Evolutionary conservation across 1,284 basidiomycete species (phyloP).

Genomic region (Takashimella koratensis): DNA sequence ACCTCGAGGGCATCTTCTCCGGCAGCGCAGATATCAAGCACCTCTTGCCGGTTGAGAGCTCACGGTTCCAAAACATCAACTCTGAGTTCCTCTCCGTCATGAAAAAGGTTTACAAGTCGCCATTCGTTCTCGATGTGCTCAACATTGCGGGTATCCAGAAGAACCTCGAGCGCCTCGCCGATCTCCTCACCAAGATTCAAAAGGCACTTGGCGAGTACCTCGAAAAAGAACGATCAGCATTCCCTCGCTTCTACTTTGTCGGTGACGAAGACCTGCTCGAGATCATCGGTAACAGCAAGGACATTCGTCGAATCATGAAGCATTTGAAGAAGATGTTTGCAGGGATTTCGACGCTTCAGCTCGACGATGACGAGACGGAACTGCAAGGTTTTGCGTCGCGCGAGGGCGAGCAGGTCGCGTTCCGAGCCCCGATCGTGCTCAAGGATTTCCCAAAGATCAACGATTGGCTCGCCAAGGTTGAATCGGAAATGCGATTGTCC

Average conservation of each 20-base stretch:
- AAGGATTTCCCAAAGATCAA: slow-evolving; percentile 97
- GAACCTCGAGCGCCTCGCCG: slow-evolving; percentile 91
- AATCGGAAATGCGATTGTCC: slow-evolving; percentile 90
- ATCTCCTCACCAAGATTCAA: slow-evolving; percentile 96
- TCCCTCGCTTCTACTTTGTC: slow-evolving; percentile 99
- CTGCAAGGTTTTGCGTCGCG: slow-evolving; percentile 76
- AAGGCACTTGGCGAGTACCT: slow-evolving; percentile 99
- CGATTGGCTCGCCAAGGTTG: slow-evolving; percentile 92
- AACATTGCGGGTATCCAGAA: slow-evolving; percentile 96
- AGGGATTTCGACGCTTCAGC: slow-evolving; percentile 80
- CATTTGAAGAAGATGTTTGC: slow-evolving; percentile 99
- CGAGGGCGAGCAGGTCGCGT: slow-evolving; percentile 89
- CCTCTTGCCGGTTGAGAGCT: slow-evolving; percentile 92
- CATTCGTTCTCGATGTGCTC: slow-evolving; percentile 94
- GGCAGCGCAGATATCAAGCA: slow-evolving; percentile 98
- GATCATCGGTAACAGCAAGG: slow-evolving; percentile 99
- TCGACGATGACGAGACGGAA: slow-evolving; percentile 84
- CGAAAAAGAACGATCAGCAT: slow-evolving; percentile 92
- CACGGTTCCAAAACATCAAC: slow-evolving; percentile 98
- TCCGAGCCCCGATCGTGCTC: slow-evolving; percentile 76
- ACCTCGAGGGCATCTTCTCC: slow-evolving; percentile 98
- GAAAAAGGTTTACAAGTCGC: slow-evolving; percentile 99
- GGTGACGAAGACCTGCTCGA: slow-evolving; percentile 98
- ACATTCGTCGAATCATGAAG: slow-evolving; percentile 94
- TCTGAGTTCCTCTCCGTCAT: slow-evolving; percentile 96